Conservation (phyloP, 305 asterid species). For the Solanum aculeatissimum region DNA sequence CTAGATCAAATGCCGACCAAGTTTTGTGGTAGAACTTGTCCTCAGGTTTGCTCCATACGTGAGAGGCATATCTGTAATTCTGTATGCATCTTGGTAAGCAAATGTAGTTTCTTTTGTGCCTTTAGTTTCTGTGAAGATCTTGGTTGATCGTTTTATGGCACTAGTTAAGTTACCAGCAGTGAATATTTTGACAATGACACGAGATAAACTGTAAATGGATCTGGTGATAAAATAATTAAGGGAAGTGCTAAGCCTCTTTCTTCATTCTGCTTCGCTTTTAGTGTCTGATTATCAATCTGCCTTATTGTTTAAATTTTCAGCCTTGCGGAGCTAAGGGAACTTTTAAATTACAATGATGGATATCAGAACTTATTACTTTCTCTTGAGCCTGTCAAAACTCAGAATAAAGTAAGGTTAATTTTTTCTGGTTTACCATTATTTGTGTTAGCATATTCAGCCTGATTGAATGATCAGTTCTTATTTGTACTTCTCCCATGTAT, state of each 20-base stretch:
- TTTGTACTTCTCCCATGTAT: neutral
- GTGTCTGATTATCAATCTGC: neutral
- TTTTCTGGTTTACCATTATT: neutral
- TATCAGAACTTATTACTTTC: conserved; percentile 67
- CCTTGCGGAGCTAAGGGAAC: conserved; percentile 82
- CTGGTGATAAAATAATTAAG: neutral
- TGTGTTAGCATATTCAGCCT: neutral
- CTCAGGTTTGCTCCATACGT: neutral
- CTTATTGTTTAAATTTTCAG: conserved; percentile 16
- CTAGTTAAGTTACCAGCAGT: neutral
- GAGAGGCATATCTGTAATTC: neutral
- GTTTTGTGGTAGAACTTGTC: neutral
- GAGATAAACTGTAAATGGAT: neutral
- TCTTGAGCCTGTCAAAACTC: conserved; percentile 88
- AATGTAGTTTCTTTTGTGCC: neutral
- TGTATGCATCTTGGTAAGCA: neutral
- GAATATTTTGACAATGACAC: neutral
- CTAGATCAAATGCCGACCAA: neutral
- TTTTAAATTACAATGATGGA: conserved; percentile 70
- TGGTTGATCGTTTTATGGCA: neutral
- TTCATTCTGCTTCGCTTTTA: neutral
- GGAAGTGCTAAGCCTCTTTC: neutral
- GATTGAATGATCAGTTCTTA: neutral
- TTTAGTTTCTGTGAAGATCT: neutral
- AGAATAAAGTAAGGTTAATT: conserved; percentile 43